These are phyloP conservation scores for Ceratobasidium theobromae DNA, from an alignment of 1,284 basidiomycete genomes.

Conservation along the genomic window DNA sequence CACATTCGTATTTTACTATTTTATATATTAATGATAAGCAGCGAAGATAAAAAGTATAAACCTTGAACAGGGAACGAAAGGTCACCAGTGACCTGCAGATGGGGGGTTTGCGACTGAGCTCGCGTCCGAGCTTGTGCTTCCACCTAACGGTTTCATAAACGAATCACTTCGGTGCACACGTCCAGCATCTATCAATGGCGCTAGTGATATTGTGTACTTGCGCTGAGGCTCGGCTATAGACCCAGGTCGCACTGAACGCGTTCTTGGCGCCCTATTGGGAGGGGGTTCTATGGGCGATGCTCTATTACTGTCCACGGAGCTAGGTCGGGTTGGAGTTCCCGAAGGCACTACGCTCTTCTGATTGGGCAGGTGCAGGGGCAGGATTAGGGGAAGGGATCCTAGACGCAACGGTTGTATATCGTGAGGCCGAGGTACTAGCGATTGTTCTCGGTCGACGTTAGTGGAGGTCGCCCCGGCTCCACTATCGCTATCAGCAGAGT, in stretches of 20 bases:
- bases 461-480: background rate
- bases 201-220: slow-evolving; percentile 11
- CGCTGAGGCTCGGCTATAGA: slow-evolving; percentile 14
- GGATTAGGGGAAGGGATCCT: too few relatives aligned
- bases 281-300: background rate
- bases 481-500: slow-evolving; percentile 8
- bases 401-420: background rate
- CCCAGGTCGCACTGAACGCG: slow-evolving; percentile 11
- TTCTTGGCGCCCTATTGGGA: background rate
- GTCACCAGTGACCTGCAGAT: too few relatives aligned
- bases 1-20: too few relatives aligned
- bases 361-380: background rate
- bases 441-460: too few relatives aligned
- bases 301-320: background rate
- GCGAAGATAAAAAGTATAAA: too few relatives aligned
- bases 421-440: too few relatives aligned
- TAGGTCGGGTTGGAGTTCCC: slow-evolving; percentile 1
- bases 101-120: too few relatives aligned
- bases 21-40: too few relatives aligned
- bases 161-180: slow-evolving; percentile 13
- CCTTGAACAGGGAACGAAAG: too few relatives aligned
- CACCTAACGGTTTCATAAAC: background rate
- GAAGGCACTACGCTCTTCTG: background rate
- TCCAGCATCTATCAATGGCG: slow-evolving; percentile 1
- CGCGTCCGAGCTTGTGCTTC: background rate